Conservation (phyloP, 2,329 filamentous ascomycete species). For the Cercospora sesami region DNA sequence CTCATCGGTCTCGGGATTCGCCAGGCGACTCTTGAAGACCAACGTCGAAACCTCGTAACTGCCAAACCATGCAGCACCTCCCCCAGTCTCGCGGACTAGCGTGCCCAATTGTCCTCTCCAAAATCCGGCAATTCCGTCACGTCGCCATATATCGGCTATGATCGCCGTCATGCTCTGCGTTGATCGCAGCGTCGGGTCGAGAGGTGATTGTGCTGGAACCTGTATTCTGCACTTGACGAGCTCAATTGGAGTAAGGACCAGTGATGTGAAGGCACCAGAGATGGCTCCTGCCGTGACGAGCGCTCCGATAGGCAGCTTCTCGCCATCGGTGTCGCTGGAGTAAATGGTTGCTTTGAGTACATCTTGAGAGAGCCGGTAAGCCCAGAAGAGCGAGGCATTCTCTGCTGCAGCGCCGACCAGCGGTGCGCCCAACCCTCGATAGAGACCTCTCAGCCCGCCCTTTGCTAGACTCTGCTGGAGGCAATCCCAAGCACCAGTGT, state of each 20-base stretch:
- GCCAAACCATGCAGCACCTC: slow-evolving; percentile 93
- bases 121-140: slow-evolving; percentile 81
- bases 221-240: slow-evolving; percentile 99
- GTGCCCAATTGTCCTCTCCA: slow-evolving; percentile 96
- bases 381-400: slow-evolving; percentile 89
- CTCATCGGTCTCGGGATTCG: slow-evolving; percentile 43
- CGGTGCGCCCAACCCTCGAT: slow-evolving; percentile 89
- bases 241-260: slow-evolving; percentile 92
- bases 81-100: slow-evolving; percentile 88
- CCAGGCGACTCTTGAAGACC: slow-evolving; percentile 60
- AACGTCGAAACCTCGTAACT: slow-evolving; percentile 74
- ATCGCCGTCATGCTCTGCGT: slow-evolving; percentile 61
- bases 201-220: slow-evolving; percentile 56
- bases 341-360: slow-evolving; percentile 64
- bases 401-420: slow-evolving; percentile 88
- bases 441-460: slow-evolving; percentile 79
- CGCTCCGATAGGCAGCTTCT: slow-evolving; percentile 69
- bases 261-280: slow-evolving; percentile 83
- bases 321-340: slow-evolving; percentile 26
- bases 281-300: slow-evolving; percentile 80
- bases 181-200: slow-evolving; percentile 31
- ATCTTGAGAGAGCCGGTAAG: slow-evolving; percentile 66
- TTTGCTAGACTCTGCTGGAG: slow-evolving; percentile 79
- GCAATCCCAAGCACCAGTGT: slow-evolving; percentile 86
- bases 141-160: slow-evolving; percentile 75